phyloP scores from a whole-genome alignment of 2,329 filamentous ascomycete species.

The Colletotrichum liaoningense region DNA sequence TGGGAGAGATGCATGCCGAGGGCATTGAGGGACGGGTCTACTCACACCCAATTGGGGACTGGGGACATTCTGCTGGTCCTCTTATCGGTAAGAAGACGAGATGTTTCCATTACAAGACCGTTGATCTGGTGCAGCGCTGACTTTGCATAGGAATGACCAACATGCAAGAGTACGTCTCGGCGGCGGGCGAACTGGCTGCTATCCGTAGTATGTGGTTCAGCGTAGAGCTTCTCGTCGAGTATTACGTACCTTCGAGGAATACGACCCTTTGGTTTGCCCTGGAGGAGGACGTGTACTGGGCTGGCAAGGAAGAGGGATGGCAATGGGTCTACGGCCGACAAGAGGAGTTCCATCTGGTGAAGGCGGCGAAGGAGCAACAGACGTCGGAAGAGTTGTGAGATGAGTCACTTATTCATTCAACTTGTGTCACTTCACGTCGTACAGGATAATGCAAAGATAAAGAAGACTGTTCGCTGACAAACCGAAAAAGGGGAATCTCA shows the following conservation, averaged over 20 bases:
- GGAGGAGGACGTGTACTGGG: conserved; percentile 63
- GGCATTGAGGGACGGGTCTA: conserved; percentile 60
- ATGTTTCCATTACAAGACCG: not conserved
- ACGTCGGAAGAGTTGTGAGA: conserved; percentile 19
- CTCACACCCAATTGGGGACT: conserved; percentile 62
- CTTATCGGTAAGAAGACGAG: conserved; percentile 51
- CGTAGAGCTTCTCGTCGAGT: conserved; percentile 60
- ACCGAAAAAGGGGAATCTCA: conserved; percentile 19
- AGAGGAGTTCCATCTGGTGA: conserved; percentile 54
- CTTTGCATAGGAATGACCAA: conserved; percentile 58
- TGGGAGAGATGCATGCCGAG: conserved; percentile 54
- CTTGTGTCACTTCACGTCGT: not conserved
- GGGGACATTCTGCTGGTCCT: conserved; percentile 61
- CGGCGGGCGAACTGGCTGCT: conserved; percentile 58
- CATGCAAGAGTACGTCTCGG: conserved; percentile 58
- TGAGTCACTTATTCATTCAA: not conserved
- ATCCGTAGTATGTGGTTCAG: conserved; percentile 61
- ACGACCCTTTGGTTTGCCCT: conserved; percentile 57
- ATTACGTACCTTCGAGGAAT: conserved; percentile 58
- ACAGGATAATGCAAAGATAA: not conserved
- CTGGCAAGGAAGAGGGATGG: conserved; percentile 50
- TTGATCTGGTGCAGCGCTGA: not conserved
- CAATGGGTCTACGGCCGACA: conserved; percentile 63
- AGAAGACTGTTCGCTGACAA: not conserved
- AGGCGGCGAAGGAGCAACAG: conserved; percentile 19